These are phyloP conservation scores for Sphaceloma murrayae DNA, from an alignment of 2,329 filamentous ascomycete genomes.

Conservation along the genomic window DNA sequence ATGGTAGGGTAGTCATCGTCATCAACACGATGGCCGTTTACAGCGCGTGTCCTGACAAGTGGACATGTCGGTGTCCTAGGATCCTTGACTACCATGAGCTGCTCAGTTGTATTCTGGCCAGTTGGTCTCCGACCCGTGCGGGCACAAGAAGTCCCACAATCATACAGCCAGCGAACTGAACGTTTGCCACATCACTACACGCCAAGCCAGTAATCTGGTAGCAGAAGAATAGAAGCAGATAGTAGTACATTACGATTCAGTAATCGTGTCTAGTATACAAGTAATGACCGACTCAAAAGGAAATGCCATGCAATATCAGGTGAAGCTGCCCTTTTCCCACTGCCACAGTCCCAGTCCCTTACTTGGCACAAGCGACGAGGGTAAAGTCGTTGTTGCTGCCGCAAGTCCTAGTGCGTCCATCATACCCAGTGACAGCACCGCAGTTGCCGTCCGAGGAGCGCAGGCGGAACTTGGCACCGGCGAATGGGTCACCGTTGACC, in stretches of 20 bases:
- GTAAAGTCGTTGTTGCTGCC: constrained; percentile 7
- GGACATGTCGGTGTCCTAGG: no score
- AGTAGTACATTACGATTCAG: constrained; percentile 10
- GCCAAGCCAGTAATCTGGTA: no score
- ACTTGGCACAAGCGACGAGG: constrained; percentile 14
- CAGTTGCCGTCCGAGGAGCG: constrained; percentile 14
- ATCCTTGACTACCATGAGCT: no score
- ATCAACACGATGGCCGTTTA: no score
- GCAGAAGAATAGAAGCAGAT: no score
- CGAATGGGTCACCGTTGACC: constrained; percentile 25
- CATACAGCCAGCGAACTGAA: no score
- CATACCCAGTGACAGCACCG: constrained; percentile 9
- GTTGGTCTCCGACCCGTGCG: no score
- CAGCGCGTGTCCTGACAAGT: no score
- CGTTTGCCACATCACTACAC: no score
- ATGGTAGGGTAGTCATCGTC: no score
- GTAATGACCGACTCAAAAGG: not conserved
- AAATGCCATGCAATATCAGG: not conserved
- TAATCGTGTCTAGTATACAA: not conserved
- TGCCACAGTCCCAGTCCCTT: not conserved
- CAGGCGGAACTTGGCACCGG: constrained; percentile 21
- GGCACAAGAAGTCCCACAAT: no score
- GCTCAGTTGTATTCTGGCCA: no score
- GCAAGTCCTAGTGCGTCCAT: constrained; percentile 17
- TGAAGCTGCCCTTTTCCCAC: not conserved